Evolutionary conservation across 2,329 filamentous ascomycete species (phyloP), one percentile per base, ranked within the genome.

Genomic region (Fusarium sp.): DNA sequence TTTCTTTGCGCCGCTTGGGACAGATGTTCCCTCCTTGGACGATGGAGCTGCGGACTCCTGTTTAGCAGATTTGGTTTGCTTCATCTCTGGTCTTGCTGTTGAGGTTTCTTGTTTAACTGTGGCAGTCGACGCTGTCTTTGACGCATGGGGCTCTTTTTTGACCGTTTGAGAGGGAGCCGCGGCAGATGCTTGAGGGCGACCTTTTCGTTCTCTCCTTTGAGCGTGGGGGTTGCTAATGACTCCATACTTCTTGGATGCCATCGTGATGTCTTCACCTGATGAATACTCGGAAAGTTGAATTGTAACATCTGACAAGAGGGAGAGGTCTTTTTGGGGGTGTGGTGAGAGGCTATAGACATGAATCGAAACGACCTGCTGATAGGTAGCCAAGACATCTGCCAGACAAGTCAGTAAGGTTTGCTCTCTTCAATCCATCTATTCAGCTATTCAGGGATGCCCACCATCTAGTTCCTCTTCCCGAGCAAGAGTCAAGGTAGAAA

Each of bases 271-370:
- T 50, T 91, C 87, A 14, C 83, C 79, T 11, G 80, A 78, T 50
- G 85, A 82, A 5, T 89, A 81, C 10, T 83, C 82, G 18, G 85
- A 79, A 11, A 92, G 82, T 62, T 92, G 87, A 25, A 88, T 85
- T 40, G 88, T 88, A 37, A 89, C 87, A 54, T 96, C 90, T 5
- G 90, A 88, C 37, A 97, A 82, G 1, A 90, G 77, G 71, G 92
- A 88, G 18, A 96, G 79, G 74, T 95, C 85, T 76, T 81, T 90
- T 17, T 94, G 82, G 2, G 89, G 85, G 36, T 88, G 85, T 2
- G 91, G 85, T 40, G 92, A 89, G 18, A 98, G 76, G 73, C 94
- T 97, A 81, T 98, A 98, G 41, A 98, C 81, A 72, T 97, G 93
- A 61, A 97, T 90, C 1, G 92, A 91, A 0, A 84, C 85, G 53